Evolutionary conservation across 208 protist species (phyloP).

Genomic region (Balamuthia mandrillaris): DNA sequence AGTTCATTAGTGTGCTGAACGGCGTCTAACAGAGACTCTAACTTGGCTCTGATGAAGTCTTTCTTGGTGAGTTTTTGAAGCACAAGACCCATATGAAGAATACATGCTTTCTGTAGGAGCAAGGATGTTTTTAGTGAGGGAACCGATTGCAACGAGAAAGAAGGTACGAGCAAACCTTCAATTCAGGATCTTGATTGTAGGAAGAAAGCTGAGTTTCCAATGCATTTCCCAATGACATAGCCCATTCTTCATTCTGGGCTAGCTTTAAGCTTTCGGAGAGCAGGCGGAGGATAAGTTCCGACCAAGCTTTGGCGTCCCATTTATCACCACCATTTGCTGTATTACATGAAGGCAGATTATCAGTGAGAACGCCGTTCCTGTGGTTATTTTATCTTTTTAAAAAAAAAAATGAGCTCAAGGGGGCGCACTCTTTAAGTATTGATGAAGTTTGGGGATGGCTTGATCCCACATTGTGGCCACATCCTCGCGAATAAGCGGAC

Average conservation of each 20-base stretch:
- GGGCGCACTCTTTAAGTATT: conserved; percentile 37
- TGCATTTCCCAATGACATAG: conserved; percentile 5
- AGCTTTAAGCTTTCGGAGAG: conserved; percentile 55
- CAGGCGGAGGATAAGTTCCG: conserved; percentile 54
- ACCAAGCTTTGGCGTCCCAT: conserved; percentile 49
- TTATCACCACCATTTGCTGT: no score
- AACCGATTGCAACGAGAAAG: background rate
- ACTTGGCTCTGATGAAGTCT: conserved; percentile 46
- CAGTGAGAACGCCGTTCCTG: no score
- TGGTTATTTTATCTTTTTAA: no score
- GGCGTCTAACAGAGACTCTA: conserved; percentile 53
- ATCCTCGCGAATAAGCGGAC: conserved; percentile 48
- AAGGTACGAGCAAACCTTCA: no score
- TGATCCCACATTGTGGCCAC: conserved; percentile 63
- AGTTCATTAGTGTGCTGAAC: conserved; percentile 40
- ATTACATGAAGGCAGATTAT: no score
- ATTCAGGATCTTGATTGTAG: conserved; percentile 33
- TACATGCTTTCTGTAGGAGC: background rate
- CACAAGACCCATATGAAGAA: conserved; percentile 48
- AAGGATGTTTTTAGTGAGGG: background rate
- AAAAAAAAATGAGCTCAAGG: no score
- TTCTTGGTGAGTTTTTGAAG: conserved; percentile 58
- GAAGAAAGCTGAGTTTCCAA: conserved; percentile 37
- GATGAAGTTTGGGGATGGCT: conserved; percentile 53
- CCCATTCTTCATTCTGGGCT: conserved; percentile 56